phyloP scores from a whole-genome alignment of 2,329 filamentous ascomycete species.

The Apiospora saccharicola region DNA sequence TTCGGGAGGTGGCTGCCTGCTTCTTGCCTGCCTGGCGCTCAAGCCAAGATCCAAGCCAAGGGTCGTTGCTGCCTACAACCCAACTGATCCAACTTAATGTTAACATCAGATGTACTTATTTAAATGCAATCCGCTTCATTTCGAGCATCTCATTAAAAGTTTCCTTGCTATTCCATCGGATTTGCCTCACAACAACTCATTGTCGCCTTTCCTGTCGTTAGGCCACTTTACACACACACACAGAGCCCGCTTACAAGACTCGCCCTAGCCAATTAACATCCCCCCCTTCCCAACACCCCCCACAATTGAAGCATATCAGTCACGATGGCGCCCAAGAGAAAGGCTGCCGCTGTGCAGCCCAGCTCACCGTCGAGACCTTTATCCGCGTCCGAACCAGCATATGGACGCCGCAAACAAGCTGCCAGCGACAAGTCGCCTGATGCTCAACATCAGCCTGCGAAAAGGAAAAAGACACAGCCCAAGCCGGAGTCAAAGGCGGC shows the following conservation, averaged over 20 bases:
- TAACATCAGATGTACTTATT: constrained; percentile 2
- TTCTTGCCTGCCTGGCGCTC: constrained; percentile 6
- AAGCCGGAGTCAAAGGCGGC: background rate
- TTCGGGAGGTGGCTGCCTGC: background rate
- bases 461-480: background rate
- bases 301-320: background rate
- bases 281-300: background rate
- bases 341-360: constrained; percentile 2
- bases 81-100: background rate
- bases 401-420: background rate
- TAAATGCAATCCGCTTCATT: background rate
- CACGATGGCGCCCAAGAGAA: constrained; percentile 17
- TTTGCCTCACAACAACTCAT: background rate
- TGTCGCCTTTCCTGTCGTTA: background rate
- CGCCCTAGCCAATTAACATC: background rate
- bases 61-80: constrained; percentile 17
- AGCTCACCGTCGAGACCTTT: background rate
- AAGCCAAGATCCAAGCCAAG: background rate
- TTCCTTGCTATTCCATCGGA: background rate
- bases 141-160: background rate
- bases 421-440: background rate
- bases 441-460: background rate
- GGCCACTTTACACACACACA: background rate
- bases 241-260: background rate
- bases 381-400: background rate